Percentiles rank a stretch among this genome's conserved stretches.
Evolutionary conservation across 176 grass and related monocot species (phyloP).

Genomic region (Aegilops umbellulata): DNA sequence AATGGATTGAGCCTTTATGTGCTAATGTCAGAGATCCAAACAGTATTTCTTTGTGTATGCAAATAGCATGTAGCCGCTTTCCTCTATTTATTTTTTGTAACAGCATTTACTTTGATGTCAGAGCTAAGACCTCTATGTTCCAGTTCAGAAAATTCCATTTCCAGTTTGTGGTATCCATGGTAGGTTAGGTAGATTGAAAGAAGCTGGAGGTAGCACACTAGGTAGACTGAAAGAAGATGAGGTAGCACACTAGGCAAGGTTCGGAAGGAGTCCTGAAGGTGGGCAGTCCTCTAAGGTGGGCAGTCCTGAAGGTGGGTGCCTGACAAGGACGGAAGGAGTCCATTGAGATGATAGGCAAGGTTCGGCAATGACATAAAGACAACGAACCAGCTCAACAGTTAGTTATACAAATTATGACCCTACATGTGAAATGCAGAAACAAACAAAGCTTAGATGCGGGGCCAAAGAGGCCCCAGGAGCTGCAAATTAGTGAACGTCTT

Average conservation of each 20-base stretch:
- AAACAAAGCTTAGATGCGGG: not conserved
- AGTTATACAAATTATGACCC: not conserved
- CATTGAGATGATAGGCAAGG: not conserved
- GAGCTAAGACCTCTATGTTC: not conserved
- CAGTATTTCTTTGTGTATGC: not conserved
- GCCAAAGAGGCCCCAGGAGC: not conserved
- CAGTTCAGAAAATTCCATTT: not conserved
- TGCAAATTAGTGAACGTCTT: not conserved
- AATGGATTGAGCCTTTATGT: not conserved
- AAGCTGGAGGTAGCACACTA: not conserved
- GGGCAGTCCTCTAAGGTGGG: not conserved
- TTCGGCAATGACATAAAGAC: not conserved
- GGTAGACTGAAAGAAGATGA: too few species aligned
- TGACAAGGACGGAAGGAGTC: not conserved
- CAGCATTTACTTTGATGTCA: not conserved
- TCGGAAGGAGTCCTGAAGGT: not conserved
- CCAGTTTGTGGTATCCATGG: not conserved
- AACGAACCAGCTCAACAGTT: not conserved
- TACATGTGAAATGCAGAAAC: not conserved
- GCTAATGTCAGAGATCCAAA: not conserved
- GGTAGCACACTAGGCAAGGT: not conserved
- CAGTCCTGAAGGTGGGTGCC: not conserved
- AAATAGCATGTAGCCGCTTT: not conserved
- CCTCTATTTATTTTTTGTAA: not conserved
- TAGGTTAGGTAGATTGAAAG: not conserved